Base-by-base conservation (phyloP, 2,329 filamentous ascomycete genomes). In the Niveomyces coronatus region DNA sequence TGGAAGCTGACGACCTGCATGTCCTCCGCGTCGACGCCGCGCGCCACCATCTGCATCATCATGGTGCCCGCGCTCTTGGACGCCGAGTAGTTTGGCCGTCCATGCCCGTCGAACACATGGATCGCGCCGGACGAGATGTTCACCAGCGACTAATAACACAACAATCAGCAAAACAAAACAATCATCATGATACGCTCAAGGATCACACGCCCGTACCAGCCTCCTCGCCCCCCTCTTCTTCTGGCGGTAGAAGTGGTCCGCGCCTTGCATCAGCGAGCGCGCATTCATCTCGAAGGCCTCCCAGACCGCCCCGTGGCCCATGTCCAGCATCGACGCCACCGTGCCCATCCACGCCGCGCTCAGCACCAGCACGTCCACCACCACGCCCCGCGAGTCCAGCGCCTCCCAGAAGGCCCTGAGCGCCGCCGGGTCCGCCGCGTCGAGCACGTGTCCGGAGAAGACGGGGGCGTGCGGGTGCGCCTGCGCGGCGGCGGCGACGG, bases 1-100 rank as follows among this genome's bases (percentile, higher is more conserved):
- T 67, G 58, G 34, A 60, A 62, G 26, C 48, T 61, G 10, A 65
- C 23, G 10, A 65, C 40, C 29, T 65, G 62, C 54, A 66, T 52
- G 4, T 50, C 37, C 9, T 55, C 51, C 0, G 53, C 39, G 1
- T 46, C 31, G 0, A 51, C 51, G 13, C 62, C 57, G 0, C 51
- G 42, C 8, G 63, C 60, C 5, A 63, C 45, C 14, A 55, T 43
- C 45, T 66, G 62, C 19, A 65, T 35, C 0, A 53, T 41, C 0
- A 55, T 42, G 1, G 58, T 54, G 5, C 53, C 56, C 0, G 61
- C 48, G 14, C 50, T 54, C 47, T 67, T 67, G 27, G 60, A 60
- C 15, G 62, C 34, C 3, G 51, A 49, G 39, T 66, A 66, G 3
- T 44, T 49, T 1, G 52, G 50, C 1, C 47, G 24, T 4, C 37